Evolutionary conservation across 2,329 filamentous ascomycete species (phyloP).

Genomic region (Bipolaris cookei): DNA sequence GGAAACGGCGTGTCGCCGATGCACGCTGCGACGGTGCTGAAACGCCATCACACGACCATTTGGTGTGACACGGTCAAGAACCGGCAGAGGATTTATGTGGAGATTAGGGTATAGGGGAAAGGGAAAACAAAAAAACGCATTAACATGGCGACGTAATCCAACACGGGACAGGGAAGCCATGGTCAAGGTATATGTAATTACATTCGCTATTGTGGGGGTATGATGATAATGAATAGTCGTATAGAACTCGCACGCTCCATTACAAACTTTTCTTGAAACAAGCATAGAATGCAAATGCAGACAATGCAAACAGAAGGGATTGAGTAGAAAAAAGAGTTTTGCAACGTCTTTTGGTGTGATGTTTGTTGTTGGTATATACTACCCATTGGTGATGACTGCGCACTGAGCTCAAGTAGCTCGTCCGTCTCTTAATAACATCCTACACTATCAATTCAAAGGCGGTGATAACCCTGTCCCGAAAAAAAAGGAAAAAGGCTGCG

Average conservation of each 20-base stretch:
- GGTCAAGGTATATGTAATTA: neutral
- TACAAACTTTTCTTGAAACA: slow-evolving; percentile 22
- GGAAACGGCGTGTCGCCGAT: neutral
- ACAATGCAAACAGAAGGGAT: neutral
- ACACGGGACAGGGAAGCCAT: neutral
- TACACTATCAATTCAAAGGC: neutral
- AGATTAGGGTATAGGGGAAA: neutral
- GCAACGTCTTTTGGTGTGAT: neutral
- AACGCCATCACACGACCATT: slow-evolving; percentile 3
- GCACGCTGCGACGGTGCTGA: slow-evolving; percentile 37
- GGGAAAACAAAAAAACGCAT: neutral
- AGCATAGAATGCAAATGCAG: slow-evolving; percentile 15
- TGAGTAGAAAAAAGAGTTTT: neutral
- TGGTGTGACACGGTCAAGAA: neutral
- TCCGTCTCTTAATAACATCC: neutral
- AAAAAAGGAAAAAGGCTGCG: neutral
- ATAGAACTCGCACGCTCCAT: slow-evolving; percentile 15
- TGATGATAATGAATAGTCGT: slow-evolving; percentile 5
- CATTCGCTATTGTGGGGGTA: slow-evolving; percentile 17
- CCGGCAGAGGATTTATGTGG: neutral
- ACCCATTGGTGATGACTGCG: neutral
- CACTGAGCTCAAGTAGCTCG: neutral
- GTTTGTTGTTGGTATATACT: neutral
- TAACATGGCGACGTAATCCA: neutral
- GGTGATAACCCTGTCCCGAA: neutral